Percentiles rank a stretch among this genome's conserved stretches.
phyloP scores from a whole-genome alignment of 2,329 filamentous ascomycete species.

The Emmonsiellopsis sp. region DNA sequence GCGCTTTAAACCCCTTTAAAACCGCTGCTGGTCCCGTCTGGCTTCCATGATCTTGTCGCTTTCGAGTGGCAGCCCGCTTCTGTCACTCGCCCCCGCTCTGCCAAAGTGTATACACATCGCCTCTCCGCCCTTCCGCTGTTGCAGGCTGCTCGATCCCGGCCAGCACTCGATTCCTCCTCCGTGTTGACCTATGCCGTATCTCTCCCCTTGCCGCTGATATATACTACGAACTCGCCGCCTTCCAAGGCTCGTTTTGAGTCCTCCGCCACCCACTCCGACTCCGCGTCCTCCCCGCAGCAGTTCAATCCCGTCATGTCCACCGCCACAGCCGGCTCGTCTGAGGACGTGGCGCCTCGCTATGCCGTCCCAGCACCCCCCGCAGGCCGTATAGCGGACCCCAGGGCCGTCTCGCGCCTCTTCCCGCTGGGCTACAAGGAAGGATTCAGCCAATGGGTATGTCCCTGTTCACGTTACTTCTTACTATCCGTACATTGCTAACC shows the following conservation, averaged over 20 bases:
- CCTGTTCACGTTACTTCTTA: conserved; percentile 8
- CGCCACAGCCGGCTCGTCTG: conserved; percentile 14
- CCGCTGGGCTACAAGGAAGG: conserved; percentile 88
- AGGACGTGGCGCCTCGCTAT: conserved; percentile 18
- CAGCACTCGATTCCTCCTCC: conserved; percentile 12
- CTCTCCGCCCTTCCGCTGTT: conserved; percentile 14
- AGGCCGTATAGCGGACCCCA: conserved; percentile 25
- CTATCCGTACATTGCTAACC: neutral
- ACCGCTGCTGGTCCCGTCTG: too few species aligned
- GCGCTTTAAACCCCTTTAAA: neutral
- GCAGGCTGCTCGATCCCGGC: conserved; percentile 20
- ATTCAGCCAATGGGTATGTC: conserved; percentile 65
- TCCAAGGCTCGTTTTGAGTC: conserved; percentile 10
- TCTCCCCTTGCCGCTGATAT: neutral
- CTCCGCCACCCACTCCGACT: conserved; percentile 6
- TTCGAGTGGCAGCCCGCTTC: conserved; percentile 17
- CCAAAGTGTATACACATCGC: conserved; percentile 22
- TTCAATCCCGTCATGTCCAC: conserved; percentile 10
- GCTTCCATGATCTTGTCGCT: neutral
- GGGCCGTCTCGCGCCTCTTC: conserved; percentile 49
- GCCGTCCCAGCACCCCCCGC: conserved; percentile 13
- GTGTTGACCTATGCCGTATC: neutral
- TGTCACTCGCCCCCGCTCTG: conserved; percentile 14
- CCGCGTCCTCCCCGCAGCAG: neutral
- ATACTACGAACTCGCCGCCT: neutral